Evolutionary conservation across 2,329 filamentous ascomycete species (phyloP).

Genomic region (Microdochium nivale): DNA sequence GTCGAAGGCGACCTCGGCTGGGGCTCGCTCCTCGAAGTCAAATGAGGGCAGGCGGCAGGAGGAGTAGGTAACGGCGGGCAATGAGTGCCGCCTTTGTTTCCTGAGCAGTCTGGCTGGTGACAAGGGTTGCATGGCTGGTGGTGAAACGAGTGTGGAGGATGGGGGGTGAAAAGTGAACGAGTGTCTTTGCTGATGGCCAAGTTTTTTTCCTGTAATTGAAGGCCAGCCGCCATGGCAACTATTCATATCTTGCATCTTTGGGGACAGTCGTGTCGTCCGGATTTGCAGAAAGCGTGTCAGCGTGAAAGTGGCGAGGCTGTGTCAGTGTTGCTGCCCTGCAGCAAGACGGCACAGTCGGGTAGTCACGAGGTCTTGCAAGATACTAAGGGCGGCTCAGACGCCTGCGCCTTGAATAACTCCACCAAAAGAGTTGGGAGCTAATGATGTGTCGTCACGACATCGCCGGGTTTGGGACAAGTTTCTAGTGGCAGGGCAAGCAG

Average conservation of each 20-base stretch:
- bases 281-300: too few relatives aligned
- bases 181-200: background rate
- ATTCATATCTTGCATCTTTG: background rate
- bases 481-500: too few relatives aligned
- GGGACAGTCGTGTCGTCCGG: background rate
- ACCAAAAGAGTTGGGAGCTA: too few relatives aligned
- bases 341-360: background rate
- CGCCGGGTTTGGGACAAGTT: too few relatives aligned
- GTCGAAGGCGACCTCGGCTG: background rate
- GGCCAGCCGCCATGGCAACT: background rate
- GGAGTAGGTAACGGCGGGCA: background rate
- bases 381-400: conserved; percentile 19
- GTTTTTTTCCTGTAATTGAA: background rate
- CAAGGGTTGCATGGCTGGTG: background rate
- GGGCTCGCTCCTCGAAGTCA: background rate
- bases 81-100: background rate
- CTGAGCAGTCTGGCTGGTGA: background rate
- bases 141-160: background rate
- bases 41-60: background rate
- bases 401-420: conserved; percentile 33
- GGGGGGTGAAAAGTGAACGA: background rate
- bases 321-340: background rate
- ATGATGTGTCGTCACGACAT: too few relatives aligned
- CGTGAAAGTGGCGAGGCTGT: background rate
- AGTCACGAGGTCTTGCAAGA: background rate